Base-by-base conservation (phyloP, 1,139 yeast species). In the Suhomyces bribrorum region DNA sequence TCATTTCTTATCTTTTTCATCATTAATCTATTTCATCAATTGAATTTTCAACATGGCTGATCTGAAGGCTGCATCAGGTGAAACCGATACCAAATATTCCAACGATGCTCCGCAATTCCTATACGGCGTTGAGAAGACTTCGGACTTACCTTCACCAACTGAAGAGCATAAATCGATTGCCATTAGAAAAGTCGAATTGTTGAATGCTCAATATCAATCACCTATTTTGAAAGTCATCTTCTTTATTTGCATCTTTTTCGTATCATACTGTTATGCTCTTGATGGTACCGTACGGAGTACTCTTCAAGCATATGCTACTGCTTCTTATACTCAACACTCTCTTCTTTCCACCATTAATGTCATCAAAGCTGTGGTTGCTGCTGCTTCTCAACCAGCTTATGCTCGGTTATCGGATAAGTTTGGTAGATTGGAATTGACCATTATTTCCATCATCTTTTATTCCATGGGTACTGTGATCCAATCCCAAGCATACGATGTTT, bases 331-430 rank as follows among this genome's bases (percentile, higher is more conserved):
- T 5, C 53, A 64, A 15, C 89, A 82, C 57, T 79, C 89, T 11
- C 65, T 83, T 38, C 61, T 78, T 36, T 73, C 92, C 4, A 81
- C 90, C 5, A 77, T 84, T 38, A 75, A 76, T 44, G 84, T 81
- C 23, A 75, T 83, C 40, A 72, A 76, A 41, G 70, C 79, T 20
- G 85, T 83, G 31, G 75, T 82, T 31, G 84, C 81, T 38, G 88
- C 88, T 27, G 89, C 86, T 18, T 74, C 86, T 6, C 87, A 83
- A 57, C 83, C 86, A 3, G 69, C 80, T 13, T 81, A 73, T 45
- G 90, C 92, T 6, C 71, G 89, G 52, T 63, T 83, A 29, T 75
- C 86, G 3, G 90, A 85, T 60, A 71, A 77, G 15, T 83, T 82
- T 56, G 92, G 92, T 26, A 77, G 94, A 53, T 58, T 81, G 31